phyloP scores from a whole-genome alignment of 768 basidiomycete species.

The Tricholomella constricta region DNA sequence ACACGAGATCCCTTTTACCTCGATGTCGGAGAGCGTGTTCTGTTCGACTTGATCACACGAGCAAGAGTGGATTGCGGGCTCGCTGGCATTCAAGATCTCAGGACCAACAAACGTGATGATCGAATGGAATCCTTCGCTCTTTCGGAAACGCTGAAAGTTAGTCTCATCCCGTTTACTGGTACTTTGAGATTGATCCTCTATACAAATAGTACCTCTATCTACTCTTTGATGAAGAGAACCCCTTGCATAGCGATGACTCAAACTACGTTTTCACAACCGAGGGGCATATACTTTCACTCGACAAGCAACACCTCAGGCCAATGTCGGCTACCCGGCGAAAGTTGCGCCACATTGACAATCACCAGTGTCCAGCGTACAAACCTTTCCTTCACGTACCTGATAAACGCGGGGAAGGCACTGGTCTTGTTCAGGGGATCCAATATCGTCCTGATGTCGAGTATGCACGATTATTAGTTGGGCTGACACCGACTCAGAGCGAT shows the following conservation, averaged over 20 bases:
- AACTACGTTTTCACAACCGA: slow-evolving; percentile 95
- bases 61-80: slow-evolving; percentile 88
- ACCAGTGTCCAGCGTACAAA: slow-evolving; percentile 75
- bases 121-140: slow-evolving; percentile 98
- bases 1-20: slow-evolving; percentile 93
- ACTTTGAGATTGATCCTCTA: background rate
- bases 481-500: slow-evolving; percentile 50
- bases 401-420: slow-evolving; percentile 34
- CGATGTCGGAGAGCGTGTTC: slow-evolving; percentile 82
- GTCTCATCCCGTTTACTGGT: background rate
- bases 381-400: slow-evolving; percentile 41
- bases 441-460: slow-evolving; percentile 81
- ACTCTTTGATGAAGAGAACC: slow-evolving; percentile 86
- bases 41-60: slow-evolving; percentile 72
- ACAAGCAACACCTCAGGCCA: slow-evolving; percentile 52
- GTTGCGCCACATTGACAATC: slow-evolving; percentile 61
- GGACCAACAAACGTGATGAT: slow-evolving; percentile 78
- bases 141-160: slow-evolving; percentile 88
- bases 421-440: slow-evolving; percentile 69
- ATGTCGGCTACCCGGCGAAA: slow-evolving; percentile 60
- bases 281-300: slow-evolving; percentile 83
- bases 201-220: slow-evolving; percentile 81
- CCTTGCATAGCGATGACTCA: slow-evolving; percentile 71
- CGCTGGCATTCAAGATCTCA: slow-evolving; percentile 77
- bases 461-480: slow-evolving; percentile 67